Evolutionary conservation across 2,329 filamentous ascomycete species (phyloP).

Genomic region (Hymenoscyphus infarciens): DNA sequence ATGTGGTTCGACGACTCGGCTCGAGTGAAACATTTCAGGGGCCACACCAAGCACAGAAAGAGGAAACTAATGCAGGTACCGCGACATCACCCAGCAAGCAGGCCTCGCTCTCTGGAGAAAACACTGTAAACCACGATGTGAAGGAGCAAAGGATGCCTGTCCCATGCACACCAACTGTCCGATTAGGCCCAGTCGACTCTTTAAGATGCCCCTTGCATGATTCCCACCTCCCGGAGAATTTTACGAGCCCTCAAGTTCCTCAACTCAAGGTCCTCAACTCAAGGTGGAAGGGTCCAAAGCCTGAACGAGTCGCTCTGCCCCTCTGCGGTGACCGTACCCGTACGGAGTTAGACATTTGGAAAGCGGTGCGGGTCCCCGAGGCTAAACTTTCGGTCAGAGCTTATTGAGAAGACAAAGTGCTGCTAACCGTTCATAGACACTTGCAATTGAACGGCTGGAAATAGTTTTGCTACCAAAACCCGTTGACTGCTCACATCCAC

Average conservation of each 20-base stretch:
- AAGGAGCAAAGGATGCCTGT: background rate
- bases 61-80: slow-evolving; percentile 16
- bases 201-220: background rate
- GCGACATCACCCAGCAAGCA: slow-evolving; percentile 4
- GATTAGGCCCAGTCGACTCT: slow-evolving; percentile 3
- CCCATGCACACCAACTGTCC: slow-evolving; percentile 5
- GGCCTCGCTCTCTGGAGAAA: background rate
- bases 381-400: background rate
- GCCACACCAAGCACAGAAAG: background rate
- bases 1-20: background rate
- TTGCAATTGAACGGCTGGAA: background rate
- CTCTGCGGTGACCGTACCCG: background rate
- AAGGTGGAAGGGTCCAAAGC: background rate
- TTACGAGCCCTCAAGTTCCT: background rate
- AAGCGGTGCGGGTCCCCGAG: background rate
- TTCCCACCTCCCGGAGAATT: background rate
- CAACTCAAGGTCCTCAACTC: too few species aligned
- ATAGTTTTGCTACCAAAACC: background rate
- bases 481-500: slow-evolving; percentile 3
- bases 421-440: slow-evolving; percentile 1
- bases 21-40: slow-evolving; percentile 5
- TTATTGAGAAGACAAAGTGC: background rate
- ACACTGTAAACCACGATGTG: background rate
- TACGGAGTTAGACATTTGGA: background rate
- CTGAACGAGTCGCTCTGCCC: background rate